phyloP scores from a whole-genome alignment of 2,329 filamentous ascomycete species.

The Orbilia javanica region DNA sequence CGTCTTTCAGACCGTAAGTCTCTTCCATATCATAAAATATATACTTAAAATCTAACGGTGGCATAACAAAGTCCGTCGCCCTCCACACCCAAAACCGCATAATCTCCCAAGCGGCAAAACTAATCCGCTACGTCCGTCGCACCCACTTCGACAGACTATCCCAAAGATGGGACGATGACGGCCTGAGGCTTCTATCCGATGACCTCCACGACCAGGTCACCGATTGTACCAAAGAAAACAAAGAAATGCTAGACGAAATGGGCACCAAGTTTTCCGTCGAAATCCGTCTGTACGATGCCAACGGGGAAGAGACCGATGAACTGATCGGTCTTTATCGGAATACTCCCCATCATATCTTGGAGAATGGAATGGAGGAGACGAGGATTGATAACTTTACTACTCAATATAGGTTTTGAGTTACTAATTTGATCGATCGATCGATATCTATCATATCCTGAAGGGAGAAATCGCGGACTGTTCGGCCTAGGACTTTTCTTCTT shows the following conservation, averaged over 20 bases:
- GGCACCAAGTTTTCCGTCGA: constrained; percentile 46
- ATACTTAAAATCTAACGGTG: background rate
- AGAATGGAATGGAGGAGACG: constrained; percentile 17
- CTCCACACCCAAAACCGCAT: constrained; percentile 43
- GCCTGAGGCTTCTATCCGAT: background rate
- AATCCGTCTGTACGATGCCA: constrained; percentile 22
- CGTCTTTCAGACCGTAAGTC: constrained; percentile 46
- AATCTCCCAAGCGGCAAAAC: constrained; percentile 25
- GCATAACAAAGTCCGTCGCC: constrained; percentile 28
- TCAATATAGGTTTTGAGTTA: constrained; percentile 17
- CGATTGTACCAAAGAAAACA: constrained; percentile 28
- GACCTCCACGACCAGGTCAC: constrained; percentile 9
- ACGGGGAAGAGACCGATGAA: constrained; percentile 1
- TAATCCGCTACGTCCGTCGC: constrained; percentile 32
- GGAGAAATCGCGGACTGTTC: no score
- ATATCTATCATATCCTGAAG: no score
- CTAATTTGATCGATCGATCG: background rate
- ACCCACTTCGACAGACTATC: constrained; percentile 13
- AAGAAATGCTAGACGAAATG: constrained; percentile 50
- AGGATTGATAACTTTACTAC: constrained; percentile 12
- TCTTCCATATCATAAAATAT: background rate
- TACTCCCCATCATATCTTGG: background rate
- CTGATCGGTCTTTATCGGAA: background rate
- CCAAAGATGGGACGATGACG: constrained; percentile 39
- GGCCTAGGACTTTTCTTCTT: background rate